Percentiles rank a stretch among this genome's conserved stretches.
Evolutionary conservation across 2,329 filamentous ascomycete species (phyloP).

Genomic region (Fusarium decemcellulare): DNA sequence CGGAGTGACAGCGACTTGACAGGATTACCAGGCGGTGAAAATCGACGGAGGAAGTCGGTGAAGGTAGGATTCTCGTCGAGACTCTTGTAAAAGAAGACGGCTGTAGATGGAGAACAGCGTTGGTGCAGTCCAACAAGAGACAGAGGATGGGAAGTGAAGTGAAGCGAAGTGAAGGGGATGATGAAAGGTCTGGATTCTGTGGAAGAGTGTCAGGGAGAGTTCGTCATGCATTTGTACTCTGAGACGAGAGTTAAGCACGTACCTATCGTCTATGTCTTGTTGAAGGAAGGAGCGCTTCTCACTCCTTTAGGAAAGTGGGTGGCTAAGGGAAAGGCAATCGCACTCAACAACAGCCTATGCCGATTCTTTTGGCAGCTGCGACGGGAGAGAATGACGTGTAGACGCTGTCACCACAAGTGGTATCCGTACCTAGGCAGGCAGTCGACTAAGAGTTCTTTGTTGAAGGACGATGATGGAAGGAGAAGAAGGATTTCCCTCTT

Average conservation of each 20-base stretch:
- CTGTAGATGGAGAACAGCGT: constrained; percentile 16
- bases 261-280: neutral
- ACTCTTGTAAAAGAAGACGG: constrained; percentile 15
- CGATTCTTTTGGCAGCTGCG: neutral
- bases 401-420: neutral
- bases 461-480: neutral
- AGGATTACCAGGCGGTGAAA: constrained; percentile 24
- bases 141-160: constrained; percentile 20
- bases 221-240: neutral
- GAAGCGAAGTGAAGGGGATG: constrained; percentile 5
- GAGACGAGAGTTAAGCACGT: neutral
- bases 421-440: neutral
- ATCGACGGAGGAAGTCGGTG: constrained; percentile 5
- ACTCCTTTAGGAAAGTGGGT: neutral
- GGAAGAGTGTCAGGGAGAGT: neutral
- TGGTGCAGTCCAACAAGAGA: constrained; percentile 16
- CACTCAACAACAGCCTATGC: neutral
- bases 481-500: neutral
- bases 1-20: constrained; percentile 16
- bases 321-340: neutral
- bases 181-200: constrained; percentile 16
- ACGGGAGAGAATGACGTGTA: neutral
- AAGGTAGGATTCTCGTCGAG: constrained; percentile 8
- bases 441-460: neutral
- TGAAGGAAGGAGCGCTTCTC: constrained; percentile 28